A percentile compares a stretch with the other conserved stretches of the same genome.
phyloP scores from a whole-genome alignment of 2,329 filamentous ascomycete genomes.

The Rhytidhysteron rufulum region DNA sequence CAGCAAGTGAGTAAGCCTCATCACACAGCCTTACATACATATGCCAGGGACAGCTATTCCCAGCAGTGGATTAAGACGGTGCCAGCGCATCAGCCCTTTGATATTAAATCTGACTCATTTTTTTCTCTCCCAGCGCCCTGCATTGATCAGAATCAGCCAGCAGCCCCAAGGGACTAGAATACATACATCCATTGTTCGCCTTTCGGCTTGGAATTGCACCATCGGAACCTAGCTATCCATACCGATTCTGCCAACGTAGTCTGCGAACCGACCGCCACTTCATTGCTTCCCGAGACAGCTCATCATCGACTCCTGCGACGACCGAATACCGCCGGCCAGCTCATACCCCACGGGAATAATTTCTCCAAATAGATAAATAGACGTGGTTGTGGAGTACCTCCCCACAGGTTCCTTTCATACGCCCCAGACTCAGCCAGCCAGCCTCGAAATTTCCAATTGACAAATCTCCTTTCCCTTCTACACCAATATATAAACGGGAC shows the following conservation, averaged over 20 bases:
- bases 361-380: slow-evolving; percentile 2
- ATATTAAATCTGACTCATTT: slow-evolving; percentile 37
- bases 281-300: slow-evolving; percentile 24
- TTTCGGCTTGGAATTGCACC: slow-evolving; percentile 3
- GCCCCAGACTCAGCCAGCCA: no score
- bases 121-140: slow-evolving; percentile 20
- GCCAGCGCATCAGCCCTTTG: slow-evolving; percentile 28
- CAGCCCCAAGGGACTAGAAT: no score
- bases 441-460: no score
- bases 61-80: slow-evolving; percentile 12
- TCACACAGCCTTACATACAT: slow-evolving; percentile 8
- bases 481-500: neutral
- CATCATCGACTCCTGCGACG: slow-evolving; percentile 16
- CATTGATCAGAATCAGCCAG: slow-evolving; percentile 21
- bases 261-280: slow-evolving; percentile 7
- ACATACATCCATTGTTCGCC: slow-evolving; percentile 4
- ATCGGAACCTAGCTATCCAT: slow-evolving; percentile 18
- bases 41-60: slow-evolving; percentile 20
- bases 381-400: neutral
- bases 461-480: no score
- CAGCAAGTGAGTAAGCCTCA: slow-evolving; percentile 28
- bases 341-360: slow-evolving; percentile 1
- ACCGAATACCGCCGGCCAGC: no score
- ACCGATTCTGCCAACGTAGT: slow-evolving; percentile 27
- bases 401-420: neutral